phyloP scores from a whole-genome alignment of 106 monocot genomes.

The Dioscorea alata region DNA sequence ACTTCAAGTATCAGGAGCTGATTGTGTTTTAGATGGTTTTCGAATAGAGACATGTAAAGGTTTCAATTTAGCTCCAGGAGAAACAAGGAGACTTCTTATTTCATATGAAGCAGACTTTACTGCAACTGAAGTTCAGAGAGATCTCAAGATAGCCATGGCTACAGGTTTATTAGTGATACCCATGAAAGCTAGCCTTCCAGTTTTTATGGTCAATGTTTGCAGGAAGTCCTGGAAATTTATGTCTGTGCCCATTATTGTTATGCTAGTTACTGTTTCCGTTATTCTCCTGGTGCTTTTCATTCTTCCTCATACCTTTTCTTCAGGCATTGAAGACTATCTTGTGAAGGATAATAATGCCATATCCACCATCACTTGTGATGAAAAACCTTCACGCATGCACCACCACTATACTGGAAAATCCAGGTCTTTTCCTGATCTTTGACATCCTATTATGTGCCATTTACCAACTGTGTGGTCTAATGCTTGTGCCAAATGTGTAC shows the following conservation, averaged over 20 bases:
- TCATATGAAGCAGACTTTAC: constrained; percentile 64
- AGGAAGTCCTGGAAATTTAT: constrained; percentile 24
- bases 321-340: constrained; percentile 21
- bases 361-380: constrained; percentile 9
- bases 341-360: constrained; percentile 24
- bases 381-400: constrained; percentile 27
- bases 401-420: constrained; percentile 28
- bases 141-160: constrained; percentile 53
- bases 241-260: constrained; percentile 25
- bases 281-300: constrained; percentile 22
- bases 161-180: constrained; percentile 63
- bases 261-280: constrained; percentile 15
- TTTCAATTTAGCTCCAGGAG: constrained; percentile 59
- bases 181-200: constrained; percentile 53
- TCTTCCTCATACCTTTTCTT: constrained; percentile 23
- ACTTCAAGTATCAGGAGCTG: constrained; percentile 53
- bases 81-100: constrained; percentile 39
- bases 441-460: background rate
- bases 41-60: constrained; percentile 45
- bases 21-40: constrained; percentile 58
- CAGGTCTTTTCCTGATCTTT: constrained; percentile 31
- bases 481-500: constrained; percentile 6
- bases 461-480: background rate
- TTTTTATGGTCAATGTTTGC: constrained; percentile 41
- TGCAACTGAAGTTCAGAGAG: constrained; percentile 36